phyloP scores from a whole-genome alignment of 306 rosid genomes.

The Lathyrus sativus region DNA sequence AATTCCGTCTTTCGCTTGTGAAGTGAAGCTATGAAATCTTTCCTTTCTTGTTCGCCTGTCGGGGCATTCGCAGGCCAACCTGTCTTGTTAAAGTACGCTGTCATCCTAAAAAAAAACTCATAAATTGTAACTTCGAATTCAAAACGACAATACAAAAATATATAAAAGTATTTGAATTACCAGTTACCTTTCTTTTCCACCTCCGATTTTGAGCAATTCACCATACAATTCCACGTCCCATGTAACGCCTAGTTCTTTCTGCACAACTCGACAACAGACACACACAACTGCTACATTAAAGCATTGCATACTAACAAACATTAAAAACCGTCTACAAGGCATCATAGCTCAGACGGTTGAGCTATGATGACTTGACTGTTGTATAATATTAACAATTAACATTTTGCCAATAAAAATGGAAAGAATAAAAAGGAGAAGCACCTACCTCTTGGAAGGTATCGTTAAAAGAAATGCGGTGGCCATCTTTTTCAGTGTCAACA shows the following conservation, averaged over 20 bases:
- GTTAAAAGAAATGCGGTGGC: slow-evolving; percentile 90
- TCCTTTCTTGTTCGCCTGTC: slow-evolving; percentile 67
- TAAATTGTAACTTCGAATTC: slow-evolving; percentile 26
- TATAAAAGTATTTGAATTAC: background rate
- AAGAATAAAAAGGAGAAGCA: slow-evolving; percentile 8
- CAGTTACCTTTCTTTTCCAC: slow-evolving; percentile 98
- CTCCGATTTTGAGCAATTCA: slow-evolving; percentile 94
- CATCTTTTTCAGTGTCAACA: slow-evolving; percentile 95
- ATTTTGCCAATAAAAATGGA: background rate
- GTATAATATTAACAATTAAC: background rate
- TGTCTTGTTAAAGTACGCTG: slow-evolving; percentile 83
- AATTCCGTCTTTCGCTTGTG: slow-evolving; percentile 92
- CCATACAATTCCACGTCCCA: slow-evolving; percentile 98
- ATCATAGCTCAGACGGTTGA: background rate
- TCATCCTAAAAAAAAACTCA: slow-evolving; percentile 62
- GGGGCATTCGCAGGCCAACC: slow-evolving; percentile 97
- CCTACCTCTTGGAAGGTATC: slow-evolving; percentile 96
- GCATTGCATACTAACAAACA: background rate
- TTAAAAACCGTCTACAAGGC: background rate
- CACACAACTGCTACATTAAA: background rate
- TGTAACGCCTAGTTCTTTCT: slow-evolving; percentile 84
- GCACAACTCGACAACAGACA: slow-evolving; percentile 25
- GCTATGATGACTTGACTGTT: background rate
- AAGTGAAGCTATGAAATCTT: slow-evolving; percentile 82
- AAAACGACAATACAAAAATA: background rate